Evolutionary conservation across 495 filamentous ascomycete genomes (phyloP), one percentile per base, ranked within the genome.

Genomic region (Massariosphaeria phaeospora): DNA sequence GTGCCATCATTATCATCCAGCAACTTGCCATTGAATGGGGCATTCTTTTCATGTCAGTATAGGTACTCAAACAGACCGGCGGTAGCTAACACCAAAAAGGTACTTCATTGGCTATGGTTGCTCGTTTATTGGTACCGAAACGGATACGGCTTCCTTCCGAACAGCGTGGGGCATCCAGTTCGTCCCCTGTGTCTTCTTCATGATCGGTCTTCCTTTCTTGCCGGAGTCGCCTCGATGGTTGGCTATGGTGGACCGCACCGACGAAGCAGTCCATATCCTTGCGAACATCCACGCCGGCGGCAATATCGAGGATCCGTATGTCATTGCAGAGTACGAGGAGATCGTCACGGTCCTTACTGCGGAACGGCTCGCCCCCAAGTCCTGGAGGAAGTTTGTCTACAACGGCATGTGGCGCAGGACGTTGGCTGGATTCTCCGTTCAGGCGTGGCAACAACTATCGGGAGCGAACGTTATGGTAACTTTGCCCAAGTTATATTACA

Each of bases 11-110:
- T 43, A 79, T 84, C 36, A 85, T 88, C 52, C 85, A 89, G 58
- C 86, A 89, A 68, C 78, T 83, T 58, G 82, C 85, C 21, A 88
- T 90, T 43, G 84, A 86, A 72, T 85, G 80, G 74, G 84, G 84
- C 42, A 78, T 79, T 50, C 57, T 80, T 33, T 71, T 62, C 48
- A 61, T 64, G 57, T 60, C 35, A 53, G 48, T n/a, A 17, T 3
- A 9, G 12, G 74, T 21, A 44, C 20, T 13, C 15, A 13, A 25
- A 15, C 38, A 30, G 3, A 57, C 68, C 71, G 70, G 71, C 72
- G 61, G 70, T 72, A 20, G 67, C 78, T 80, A 31, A 68, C 78
- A 30, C 54, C 11, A 23, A 7, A 15, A 24, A 82, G 82, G 79
- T 83, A 75, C 62, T 73, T 82, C 57, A 74, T 80, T 39, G 75